Base-by-base conservation (phyloP, 164 flowering plant species). In the Sedum album region DNA sequence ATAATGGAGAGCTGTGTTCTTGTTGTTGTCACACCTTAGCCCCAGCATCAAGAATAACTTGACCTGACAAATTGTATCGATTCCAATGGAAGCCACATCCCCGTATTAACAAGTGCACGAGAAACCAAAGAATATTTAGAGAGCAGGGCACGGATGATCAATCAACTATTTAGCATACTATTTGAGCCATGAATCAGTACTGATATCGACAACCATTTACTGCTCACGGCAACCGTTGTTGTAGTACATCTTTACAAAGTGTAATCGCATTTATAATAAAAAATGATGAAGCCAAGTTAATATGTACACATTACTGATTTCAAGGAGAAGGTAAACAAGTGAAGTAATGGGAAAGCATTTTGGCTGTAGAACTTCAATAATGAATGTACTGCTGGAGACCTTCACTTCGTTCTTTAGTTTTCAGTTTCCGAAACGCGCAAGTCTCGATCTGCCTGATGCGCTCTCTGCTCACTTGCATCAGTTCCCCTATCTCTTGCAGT, bases 1-100 rank as follows among this genome's bases (percentile, higher is more conserved):
- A 80, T 93, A 93, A 70, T 93, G 98, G 72, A 93, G 94, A 4
- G 98, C 94, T 38, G 98, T 91, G 79, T 93, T 93, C 81, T 91
- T 93, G 33, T 89, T 93, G 76, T 89, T 86, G 68, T 91, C 97
- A 75, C 68, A 89, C 97, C 25, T 71, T 73, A 3, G 95, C 95
- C 66, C 97, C 97, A 71, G 91, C 96, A 73, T 89, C 96, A n/a
- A 91, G 80, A 48, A 91, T 93, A 38, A 87, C 70, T 70, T 83
- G 73, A 81, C 86, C 98, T 93, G 84, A 48, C 69, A 67, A 41
- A 1, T 10, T 62, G 66, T 66, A 66, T 30, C 7, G 36, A 15
- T 61, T 17, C 6, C 23, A n/a, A 57, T 11, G 28, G n/a, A n/a
- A n/a, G n/a, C n/a, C n/a, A n/a, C n/a, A n/a, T n/a, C n/a, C n/a